Percentiles rank a stretch among this genome's conserved stretches.
These are phyloP conservation scores for Nyctanthes arbortristis DNA, from an alignment of 257 asterid genomes.

Conservation along the genomic window DNA sequence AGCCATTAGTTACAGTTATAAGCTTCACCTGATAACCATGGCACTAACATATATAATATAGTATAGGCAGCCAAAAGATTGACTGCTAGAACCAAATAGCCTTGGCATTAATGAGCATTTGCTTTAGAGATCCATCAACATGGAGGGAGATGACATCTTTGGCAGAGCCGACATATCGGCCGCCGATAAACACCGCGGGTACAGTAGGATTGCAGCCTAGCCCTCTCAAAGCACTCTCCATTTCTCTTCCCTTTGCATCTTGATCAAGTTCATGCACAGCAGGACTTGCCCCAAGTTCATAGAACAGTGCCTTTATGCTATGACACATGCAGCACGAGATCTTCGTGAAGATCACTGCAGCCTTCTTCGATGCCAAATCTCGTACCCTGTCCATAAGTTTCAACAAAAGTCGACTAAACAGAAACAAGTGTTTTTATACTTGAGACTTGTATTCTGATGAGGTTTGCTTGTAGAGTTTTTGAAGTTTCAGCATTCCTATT, in stretches of 20 bases:
- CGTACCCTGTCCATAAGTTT: slow-evolving; percentile 50
- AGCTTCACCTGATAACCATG: slow-evolving; percentile 22
- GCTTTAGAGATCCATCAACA: slow-evolving; percentile 71
- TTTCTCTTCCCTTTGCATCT: slow-evolving; percentile 53
- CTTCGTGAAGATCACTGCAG: slow-evolving; percentile 77
- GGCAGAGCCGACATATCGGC: slow-evolving; percentile 65
- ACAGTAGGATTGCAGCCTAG: slow-evolving; percentile 73
- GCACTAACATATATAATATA: slow-evolving; percentile 8
- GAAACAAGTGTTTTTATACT: too few relatives aligned
- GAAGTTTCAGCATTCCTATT: slow-evolving; percentile 37
- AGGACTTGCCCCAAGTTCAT: slow-evolving; percentile 79
- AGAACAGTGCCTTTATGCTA: slow-evolving; percentile 72
- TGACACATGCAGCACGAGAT: slow-evolving; percentile 93
- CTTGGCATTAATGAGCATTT: slow-evolving; percentile 60
- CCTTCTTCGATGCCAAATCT: slow-evolving; percentile 70
- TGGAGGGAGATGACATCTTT: slow-evolving; percentile 66
- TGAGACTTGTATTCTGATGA: too few relatives aligned
- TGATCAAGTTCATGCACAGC: slow-evolving; percentile 72
- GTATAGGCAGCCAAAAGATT: not conserved
- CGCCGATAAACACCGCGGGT: slow-evolving; percentile 80
- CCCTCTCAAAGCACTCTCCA: slow-evolving; percentile 59
- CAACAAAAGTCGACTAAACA: not conserved
- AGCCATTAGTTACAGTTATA: slow-evolving; percentile 24
- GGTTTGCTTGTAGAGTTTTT: slow-evolving; percentile 23
- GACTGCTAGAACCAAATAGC: slow-evolving; percentile 71